Evolutionary conservation across 108 stramenopile species (phyloP).

Genomic region (Asterionellopsis glacialis): DNA sequence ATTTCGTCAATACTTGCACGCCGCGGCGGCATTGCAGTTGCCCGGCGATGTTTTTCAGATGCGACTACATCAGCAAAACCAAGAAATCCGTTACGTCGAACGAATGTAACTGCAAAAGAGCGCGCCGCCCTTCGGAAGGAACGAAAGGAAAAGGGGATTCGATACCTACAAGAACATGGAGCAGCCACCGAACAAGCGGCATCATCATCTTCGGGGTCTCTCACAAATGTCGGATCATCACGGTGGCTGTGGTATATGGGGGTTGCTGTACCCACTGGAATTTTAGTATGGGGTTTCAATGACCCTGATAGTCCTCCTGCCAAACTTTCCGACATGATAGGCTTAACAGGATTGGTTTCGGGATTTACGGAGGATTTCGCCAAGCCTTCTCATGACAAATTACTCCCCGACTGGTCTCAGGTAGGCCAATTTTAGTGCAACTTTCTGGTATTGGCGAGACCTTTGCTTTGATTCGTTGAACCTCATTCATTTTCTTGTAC

Average conservation of each 20-base stretch:
- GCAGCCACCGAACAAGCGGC: conserved; percentile 27
- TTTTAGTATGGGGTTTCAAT: conserved; percentile 71
- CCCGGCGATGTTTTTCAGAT: neutral
- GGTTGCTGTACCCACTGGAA: conserved; percentile 55
- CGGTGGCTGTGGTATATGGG: conserved; percentile 62
- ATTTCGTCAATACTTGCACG: neutral
- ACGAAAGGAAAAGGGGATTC: conserved; percentile 60
- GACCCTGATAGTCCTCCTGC: conserved; percentile 78
- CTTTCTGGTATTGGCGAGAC: neutral
- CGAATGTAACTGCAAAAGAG: conserved; percentile 47
- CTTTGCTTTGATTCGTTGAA: neutral
- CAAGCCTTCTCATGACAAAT: conserved; percentile 82
- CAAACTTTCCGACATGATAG: conserved; percentile 54
- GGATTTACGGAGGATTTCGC: conserved; percentile 57
- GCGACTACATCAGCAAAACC: neutral
- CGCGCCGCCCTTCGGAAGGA: conserved; percentile 58
- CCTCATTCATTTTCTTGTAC: neutral
- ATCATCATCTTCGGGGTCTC: neutral
- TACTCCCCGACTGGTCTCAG: conserved; percentile 92
- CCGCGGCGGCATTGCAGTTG: neutral
- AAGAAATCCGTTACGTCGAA: conserved; percentile 18
- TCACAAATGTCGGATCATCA: neutral
- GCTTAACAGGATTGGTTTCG: conserved; percentile 53
- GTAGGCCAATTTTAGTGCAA: conserved; percentile 21
- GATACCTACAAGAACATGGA: conserved; percentile 30